Conservation (phyloP, 1,284 basidiomycete species). For the Heimioporus retisporus region DNA sequence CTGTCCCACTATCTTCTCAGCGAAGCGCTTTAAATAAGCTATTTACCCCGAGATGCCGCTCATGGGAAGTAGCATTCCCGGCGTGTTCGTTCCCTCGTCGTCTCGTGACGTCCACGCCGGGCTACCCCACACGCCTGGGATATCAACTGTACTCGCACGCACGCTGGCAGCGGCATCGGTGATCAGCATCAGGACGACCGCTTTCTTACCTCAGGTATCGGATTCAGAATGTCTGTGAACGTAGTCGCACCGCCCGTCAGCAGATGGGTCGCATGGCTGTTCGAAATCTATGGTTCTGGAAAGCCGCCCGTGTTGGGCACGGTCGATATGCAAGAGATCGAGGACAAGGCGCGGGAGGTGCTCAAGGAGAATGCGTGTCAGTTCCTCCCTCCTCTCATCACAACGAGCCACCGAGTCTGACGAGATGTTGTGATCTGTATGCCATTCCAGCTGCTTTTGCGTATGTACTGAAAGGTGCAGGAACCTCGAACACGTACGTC, state of each 20-base stretch:
- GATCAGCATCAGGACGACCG: neutral
- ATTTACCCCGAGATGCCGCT: neutral
- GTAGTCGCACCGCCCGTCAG: conserved; percentile 30
- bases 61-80: no score
- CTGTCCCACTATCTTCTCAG: no score
- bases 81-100: no score
- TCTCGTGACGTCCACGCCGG: no score
- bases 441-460: conserved; percentile 62
- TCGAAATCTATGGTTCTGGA: conserved; percentile 35
- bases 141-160: no score
- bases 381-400: conserved; percentile 1
- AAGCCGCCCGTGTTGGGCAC: conserved; percentile 50
- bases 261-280: conserved; percentile 33
- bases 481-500: conserved; percentile 63
- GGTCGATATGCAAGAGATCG: conserved; percentile 54
- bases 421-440: neutral
- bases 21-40: conserved; percentile 14
- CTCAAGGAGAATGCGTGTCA: conserved; percentile 51
- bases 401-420: neutral
- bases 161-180: neutral
- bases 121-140: no score
- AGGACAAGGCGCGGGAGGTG: conserved; percentile 54
- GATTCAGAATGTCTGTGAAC: conserved; percentile 28
- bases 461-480: conserved; percentile 73
- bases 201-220: neutral